A percentile compares a stretch with the other conserved stretches of the same genome.
Conservation (phyloP, 169 alveolate species). For the Plasmodium gaboni region DNA sequence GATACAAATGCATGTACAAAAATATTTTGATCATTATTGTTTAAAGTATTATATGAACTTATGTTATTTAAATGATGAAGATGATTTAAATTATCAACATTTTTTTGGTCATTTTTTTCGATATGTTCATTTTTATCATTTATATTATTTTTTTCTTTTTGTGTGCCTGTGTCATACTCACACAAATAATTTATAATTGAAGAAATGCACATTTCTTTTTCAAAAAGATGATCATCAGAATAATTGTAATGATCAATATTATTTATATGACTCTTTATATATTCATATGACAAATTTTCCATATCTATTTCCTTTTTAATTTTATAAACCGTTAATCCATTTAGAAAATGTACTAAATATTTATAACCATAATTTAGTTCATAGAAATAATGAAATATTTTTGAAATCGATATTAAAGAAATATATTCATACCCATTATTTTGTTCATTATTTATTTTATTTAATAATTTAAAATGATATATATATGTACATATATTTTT, state of each 20-base stretch:
- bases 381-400: conserved; percentile 51
- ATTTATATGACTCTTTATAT: conserved; percentile 13
- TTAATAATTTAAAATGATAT: conserved; percentile 56
- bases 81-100: too few relatives aligned
- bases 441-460: conserved; percentile 41
- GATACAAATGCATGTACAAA: conserved; percentile 21
- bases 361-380: conserved; percentile 69
- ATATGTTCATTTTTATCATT: background rate
- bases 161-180: background rate
- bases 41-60: background rate
- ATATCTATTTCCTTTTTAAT: conserved; percentile 38
- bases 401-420: conserved; percentile 54
- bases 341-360: conserved; percentile 56
- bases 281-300: conserved; percentile 11
- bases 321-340: conserved; percentile 52
- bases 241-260: background rate
- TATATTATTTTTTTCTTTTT: background rate
- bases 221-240: conserved; percentile 10
- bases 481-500: conserved; percentile 51
- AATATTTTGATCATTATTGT: background rate
- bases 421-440: conserved; percentile 57
- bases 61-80: background rate
- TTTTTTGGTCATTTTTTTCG: background rate
- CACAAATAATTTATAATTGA: conserved; percentile 43
- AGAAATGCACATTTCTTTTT: conserved; percentile 55